Evolutionary conservation across 768 basidiomycete species (phyloP).

Genomic region (Auricularia heimuer): DNA sequence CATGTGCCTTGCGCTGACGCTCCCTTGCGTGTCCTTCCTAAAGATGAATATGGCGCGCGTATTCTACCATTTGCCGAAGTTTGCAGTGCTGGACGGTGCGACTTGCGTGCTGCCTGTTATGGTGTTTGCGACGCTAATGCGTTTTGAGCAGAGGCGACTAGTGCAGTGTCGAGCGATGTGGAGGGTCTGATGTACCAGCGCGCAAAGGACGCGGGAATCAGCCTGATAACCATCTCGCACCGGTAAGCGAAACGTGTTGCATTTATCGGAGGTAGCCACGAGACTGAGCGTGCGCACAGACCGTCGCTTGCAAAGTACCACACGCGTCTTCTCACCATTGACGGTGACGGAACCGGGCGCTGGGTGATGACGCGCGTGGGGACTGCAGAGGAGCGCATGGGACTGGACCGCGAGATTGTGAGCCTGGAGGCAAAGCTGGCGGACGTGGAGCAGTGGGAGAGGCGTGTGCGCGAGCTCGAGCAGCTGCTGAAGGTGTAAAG

Average conservation of each 20-base stretch:
- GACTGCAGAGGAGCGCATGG: constrained; percentile 63
- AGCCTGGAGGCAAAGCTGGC: constrained; percentile 53
- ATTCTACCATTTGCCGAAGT: constrained; percentile 78
- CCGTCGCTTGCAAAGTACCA: constrained; percentile 87
- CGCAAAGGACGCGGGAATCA: constrained; percentile 80
- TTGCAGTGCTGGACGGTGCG: constrained; percentile 75
- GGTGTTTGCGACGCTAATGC: neutral
- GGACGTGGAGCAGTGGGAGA: constrained; percentile 69
- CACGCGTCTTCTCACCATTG: constrained; percentile 69
- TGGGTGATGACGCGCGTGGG: constrained; percentile 69
- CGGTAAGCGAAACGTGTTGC: constrained; percentile 35
- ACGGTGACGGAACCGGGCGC: constrained; percentile 56
- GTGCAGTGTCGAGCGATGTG: constrained; percentile 91
- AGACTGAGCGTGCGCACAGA: constrained; percentile 24
- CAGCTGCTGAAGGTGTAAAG: constrained; percentile 27
- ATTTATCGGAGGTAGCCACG: constrained; percentile 1
- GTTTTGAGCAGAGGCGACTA: constrained; percentile 67
- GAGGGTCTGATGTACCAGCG: constrained; percentile 95
- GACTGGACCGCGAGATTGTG: constrained; percentile 65
- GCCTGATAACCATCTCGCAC: constrained; percentile 85
- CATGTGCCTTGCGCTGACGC: neutral
- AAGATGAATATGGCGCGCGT: constrained; percentile 90
- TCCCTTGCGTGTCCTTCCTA: neutral
- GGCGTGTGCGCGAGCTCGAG: constrained; percentile 54
- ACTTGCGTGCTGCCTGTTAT: neutral